Base-by-base conservation (phyloP, 768 basidiomycete species). In the Suillus sp. region DNA sequence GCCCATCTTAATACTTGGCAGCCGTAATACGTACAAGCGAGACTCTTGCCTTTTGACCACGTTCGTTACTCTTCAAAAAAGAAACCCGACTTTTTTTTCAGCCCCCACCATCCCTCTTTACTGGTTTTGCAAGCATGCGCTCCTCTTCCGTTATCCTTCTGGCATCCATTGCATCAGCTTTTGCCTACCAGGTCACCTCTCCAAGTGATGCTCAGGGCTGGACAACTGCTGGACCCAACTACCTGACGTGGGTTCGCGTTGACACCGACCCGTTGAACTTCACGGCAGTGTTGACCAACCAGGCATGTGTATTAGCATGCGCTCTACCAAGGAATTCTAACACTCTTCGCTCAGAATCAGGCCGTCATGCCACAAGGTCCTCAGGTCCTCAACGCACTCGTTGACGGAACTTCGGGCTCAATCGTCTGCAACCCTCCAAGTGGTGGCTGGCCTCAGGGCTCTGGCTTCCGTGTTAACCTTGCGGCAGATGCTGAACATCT, bases 381-480 rank as follows among this genome's bases (percentile, higher is more conserved):
- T 54, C 82, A 90, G 70, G 74, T 88, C 54, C 80, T 95, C 38
- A 77, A 78, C 20, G 78, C 86, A 34, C 72, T 83, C 53, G 85
- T 90, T 50, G 79, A 84, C 55, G 86, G 86, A 37, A 79, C 75
- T 18, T 66, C 74, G 0, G 76, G 76, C 16, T 70, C 67, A 4
- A 72, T 79, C 47, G 70, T 66, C 27, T 77, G 89, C 60, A 81
- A 77, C 71, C 78, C 88, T 25, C 87, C 89, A 4, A 83, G 80
- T 59, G 81, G 79, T 35, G 89, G 89, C 18, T 93, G 89, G 87
- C 86, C 87, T 14, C 53, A 73, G n/a, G 89, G 88, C 62, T 61
- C 66, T 38, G 78, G 75, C 40, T 95, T 84, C 84, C 88, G 84
- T 62, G 81, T 96, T 75, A 92, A 95, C 78, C 74, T 95, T 32